phyloP scores from a whole-genome alignment of 2,329 filamentous ascomycete genomes.

The Apiospora sp. region DNA sequence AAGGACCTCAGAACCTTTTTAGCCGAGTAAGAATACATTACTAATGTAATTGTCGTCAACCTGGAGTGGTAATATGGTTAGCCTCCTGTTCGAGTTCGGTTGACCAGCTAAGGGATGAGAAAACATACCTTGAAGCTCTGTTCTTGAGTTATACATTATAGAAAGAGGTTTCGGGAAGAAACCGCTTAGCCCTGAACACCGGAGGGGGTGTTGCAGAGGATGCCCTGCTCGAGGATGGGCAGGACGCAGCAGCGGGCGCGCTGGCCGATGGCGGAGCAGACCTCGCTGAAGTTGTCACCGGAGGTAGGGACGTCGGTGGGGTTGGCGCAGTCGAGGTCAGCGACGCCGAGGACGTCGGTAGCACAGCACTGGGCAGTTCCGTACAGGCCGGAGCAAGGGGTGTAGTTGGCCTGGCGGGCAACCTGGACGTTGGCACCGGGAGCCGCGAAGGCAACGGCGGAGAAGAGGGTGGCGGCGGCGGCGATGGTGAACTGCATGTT shows the following conservation, averaged over 20 bases:
- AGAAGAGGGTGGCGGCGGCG: conserved; percentile 36
- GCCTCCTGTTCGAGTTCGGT: background rate
- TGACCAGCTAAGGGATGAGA: too few species aligned
- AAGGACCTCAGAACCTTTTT: background rate
- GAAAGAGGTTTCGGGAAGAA: background rate
- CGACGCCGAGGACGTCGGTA: conserved; percentile 57
- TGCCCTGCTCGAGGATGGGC: conserved; percentile 45
- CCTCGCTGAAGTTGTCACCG: conserved; percentile 51
- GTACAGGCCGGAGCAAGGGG: conserved; percentile 51
- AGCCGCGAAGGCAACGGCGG: conserved; percentile 38
- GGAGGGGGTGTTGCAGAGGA: conserved; percentile 40
- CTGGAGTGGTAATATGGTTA: background rate
- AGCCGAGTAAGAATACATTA: background rate
- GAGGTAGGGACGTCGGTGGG: conserved; percentile 48
- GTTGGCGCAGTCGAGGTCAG: conserved; percentile 52
- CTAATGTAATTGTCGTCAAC: background rate
- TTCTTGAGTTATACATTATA: background rate
- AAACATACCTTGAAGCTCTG: background rate
- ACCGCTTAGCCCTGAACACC: conserved; percentile 28
- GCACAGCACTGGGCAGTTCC: conserved; percentile 62
- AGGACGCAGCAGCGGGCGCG: conserved; percentile 56
- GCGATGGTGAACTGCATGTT: conserved; percentile 45
- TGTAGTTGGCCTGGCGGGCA: conserved; percentile 46
- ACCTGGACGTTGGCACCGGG: conserved; percentile 38
- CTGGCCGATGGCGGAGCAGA: conserved; percentile 49